A percentile compares a stretch with the other conserved stretches of the same genome.
Evolutionary conservation across 441 rosid species (phyloP).

Genomic region (Gossypium davidsonii): DNA sequence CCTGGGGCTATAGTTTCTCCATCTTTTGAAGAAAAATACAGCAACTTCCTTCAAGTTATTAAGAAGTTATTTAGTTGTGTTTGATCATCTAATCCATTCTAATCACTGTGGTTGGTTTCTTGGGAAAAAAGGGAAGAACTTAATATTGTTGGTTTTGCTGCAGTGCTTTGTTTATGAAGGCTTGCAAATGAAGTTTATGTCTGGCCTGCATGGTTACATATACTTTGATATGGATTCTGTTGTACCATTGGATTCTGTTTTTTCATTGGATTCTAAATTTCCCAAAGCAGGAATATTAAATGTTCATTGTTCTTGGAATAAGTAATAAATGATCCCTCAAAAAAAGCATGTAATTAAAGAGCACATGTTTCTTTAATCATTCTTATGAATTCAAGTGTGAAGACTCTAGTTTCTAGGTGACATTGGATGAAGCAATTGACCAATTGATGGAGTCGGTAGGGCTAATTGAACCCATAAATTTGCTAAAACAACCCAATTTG

Average conservation of each 20-base stretch:
- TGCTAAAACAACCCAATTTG: neutral
- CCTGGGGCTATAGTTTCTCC: no score
- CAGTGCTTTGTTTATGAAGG: neutral
- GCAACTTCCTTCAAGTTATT: no score
- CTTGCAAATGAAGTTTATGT: constrained; percentile 5
- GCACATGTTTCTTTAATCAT: neutral
- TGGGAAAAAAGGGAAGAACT: neutral
- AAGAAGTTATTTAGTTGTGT: no score
- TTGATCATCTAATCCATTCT: neutral
- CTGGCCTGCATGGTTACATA: neutral
- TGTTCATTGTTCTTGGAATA: neutral
- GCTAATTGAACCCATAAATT: neutral
- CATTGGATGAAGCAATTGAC: neutral
- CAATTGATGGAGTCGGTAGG: neutral
- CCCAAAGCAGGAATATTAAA: neutral
- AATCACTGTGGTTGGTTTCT: neutral
- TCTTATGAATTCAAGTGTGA: neutral
- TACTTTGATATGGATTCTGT: neutral
- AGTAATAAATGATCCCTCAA: neutral
- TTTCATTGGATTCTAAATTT: neutral
- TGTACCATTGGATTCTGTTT: neutral
- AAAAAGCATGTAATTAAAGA: neutral
- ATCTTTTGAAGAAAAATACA: no score
- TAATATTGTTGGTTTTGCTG: neutral
- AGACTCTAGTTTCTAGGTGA: neutral